Conservation (phyloP, 2,329 filamentous ascomycete species). For the Colletotrichum siamense region DNA sequence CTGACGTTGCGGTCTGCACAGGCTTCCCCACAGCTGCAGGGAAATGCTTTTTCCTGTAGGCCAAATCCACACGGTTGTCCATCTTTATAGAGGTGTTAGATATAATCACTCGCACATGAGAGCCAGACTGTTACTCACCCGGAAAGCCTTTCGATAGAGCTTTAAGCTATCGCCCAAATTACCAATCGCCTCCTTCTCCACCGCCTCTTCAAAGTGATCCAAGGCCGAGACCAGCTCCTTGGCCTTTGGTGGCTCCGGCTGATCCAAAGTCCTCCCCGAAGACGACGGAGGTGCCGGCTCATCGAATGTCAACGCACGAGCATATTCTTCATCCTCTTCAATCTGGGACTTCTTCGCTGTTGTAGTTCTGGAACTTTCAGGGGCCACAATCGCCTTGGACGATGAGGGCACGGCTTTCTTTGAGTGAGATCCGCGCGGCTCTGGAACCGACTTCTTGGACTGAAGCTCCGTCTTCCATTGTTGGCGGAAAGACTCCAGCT, state of each 20-base stretch:
- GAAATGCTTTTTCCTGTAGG: slow-evolving; percentile 92
- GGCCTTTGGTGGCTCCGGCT: slow-evolving; percentile 27
- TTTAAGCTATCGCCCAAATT: slow-evolving; percentile 87
- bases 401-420: slow-evolving; percentile 32
- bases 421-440: not conserved
- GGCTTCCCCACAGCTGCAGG: slow-evolving; percentile 65
- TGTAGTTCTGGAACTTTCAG: slow-evolving; percentile 18
- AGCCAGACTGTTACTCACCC: slow-evolving; percentile 56
- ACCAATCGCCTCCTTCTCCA: slow-evolving; percentile 85
- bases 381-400: slow-evolving; percentile 24
- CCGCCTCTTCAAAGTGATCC: slow-evolving; percentile 91
- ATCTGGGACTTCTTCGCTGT: slow-evolving; percentile 19
- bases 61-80: slow-evolving; percentile 82
- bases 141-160: slow-evolving; percentile 89
- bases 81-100: slow-evolving; percentile 57
- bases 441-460: slow-evolving; percentile 35
- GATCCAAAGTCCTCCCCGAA: not conserved
- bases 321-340: slow-evolving; percentile 42
- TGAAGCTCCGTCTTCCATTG: slow-evolving; percentile 86
- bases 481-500: slow-evolving; percentile 85
- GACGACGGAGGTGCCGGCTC: slow-evolving; percentile 13
- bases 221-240: slow-evolving; percentile 75
- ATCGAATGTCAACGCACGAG: slow-evolving; percentile 39
- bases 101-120: not conserved
- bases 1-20: slow-evolving; percentile 22